Conservation (phyloP, 768 basidiomycete species). For the Kwoniella dendrophila region DNA sequence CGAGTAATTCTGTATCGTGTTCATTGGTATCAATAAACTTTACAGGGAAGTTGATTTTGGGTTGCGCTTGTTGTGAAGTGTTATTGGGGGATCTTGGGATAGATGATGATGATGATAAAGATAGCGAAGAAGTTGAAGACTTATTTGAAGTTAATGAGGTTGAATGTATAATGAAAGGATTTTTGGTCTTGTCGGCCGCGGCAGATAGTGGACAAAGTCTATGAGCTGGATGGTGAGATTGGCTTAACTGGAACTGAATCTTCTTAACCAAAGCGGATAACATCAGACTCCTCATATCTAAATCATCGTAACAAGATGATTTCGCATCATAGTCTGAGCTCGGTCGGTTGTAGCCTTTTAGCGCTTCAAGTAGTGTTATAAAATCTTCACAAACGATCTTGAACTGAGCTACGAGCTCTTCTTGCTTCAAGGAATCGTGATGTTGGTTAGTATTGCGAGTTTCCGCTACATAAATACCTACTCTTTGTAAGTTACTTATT, state of each 20-base stretch:
- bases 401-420: conserved; percentile 7
- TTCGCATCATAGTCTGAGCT: background rate
- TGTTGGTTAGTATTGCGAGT: background rate
- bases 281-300: too few relatives aligned
- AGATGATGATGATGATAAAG: conserved; percentile 2
- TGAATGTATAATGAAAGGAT: conserved; percentile 41
- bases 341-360: background rate
- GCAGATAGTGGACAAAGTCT: background rate
- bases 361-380: conserved; percentile 11
- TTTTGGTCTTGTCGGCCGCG: background rate
- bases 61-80: too few relatives aligned
- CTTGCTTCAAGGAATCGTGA: background rate
- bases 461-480: background rate
- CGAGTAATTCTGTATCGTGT: background rate
- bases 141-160: background rate
- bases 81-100: too few relatives aligned
- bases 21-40: too few relatives aligned
- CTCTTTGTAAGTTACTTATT: background rate
- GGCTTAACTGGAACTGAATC: too few relatives aligned
- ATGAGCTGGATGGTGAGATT: background rate
- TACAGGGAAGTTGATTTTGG: too few relatives aligned
- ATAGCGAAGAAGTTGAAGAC: background rate
- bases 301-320: too few relatives aligned
- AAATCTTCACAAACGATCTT: conserved; percentile 14
- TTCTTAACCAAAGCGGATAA: too few relatives aligned